Conservation (phyloP, 2,329 filamentous ascomycete species). For the Fusarium redolens region DNA sequence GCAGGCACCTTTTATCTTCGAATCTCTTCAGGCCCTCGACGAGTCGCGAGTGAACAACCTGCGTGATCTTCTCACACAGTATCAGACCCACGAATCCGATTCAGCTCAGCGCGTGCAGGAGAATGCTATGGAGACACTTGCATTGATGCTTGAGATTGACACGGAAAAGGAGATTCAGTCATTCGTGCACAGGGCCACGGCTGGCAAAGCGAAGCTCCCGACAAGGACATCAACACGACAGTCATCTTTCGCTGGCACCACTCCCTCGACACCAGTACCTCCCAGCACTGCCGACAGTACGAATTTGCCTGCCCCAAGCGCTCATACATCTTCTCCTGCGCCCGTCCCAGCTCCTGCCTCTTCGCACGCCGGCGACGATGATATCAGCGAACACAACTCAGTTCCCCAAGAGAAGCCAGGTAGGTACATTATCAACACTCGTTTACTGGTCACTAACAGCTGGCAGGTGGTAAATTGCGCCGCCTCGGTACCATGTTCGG, state of each 20-base stretch:
- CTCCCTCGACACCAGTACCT: slow-evolving; percentile 41
- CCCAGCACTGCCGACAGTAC: slow-evolving; percentile 44
- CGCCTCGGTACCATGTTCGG: slow-evolving; percentile 76
- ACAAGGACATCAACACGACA: slow-evolving; percentile 56
- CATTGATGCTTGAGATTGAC: slow-evolving; percentile 85
- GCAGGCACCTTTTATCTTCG: slow-evolving; percentile 93
- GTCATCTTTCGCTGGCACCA: slow-evolving; percentile 52
- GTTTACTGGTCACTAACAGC: slow-evolving; percentile 36
- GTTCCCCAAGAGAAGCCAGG: slow-evolving; percentile 52
- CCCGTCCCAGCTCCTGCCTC: slow-evolving; percentile 28
- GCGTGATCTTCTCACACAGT: slow-evolving; percentile 89
- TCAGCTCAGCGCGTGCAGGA: slow-evolving; percentile 80
- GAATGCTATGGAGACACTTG: slow-evolving; percentile 82
- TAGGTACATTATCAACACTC: slow-evolving; percentile 19
- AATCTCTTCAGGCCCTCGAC: slow-evolving; percentile 89
- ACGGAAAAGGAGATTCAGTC: slow-evolving; percentile 87
- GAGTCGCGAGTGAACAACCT: slow-evolving; percentile 90
- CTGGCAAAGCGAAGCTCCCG: slow-evolving; percentile 52
- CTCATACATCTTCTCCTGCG: slow-evolving; percentile 20
- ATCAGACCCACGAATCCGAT: slow-evolving; percentile 92
- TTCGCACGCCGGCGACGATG: slow-evolving; percentile 41
- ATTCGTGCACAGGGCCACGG: slow-evolving; percentile 64
- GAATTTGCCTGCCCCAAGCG: slow-evolving; percentile 24
- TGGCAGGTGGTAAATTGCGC: slow-evolving; percentile 65
- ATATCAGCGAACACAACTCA: slow-evolving; percentile 58